Conservation (phyloP, 2,329 filamentous ascomycete species). For the Elsinoe arachidis region DNA sequence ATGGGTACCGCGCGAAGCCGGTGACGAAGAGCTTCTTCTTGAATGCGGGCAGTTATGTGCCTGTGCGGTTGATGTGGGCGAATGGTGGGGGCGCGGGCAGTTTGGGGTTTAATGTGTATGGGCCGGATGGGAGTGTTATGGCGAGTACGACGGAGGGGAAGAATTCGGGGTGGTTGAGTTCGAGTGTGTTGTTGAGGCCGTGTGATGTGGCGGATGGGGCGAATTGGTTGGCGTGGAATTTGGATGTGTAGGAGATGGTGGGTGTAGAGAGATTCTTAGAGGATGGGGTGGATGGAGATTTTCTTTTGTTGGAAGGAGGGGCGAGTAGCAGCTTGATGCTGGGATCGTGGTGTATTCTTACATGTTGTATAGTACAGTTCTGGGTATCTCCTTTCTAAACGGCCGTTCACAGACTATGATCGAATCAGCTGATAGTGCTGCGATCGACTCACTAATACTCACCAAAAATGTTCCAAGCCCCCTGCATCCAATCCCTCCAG, state of each 20-base stretch:
- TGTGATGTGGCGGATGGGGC: neutral
- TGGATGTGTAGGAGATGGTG: neutral
- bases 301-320: too few species aligned
- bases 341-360: neutral
- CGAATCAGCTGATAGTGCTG: too few species aligned
- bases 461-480: too few species aligned
- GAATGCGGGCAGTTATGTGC: neutral
- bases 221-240: neutral
- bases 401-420: neutral
- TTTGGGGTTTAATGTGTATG: constrained; percentile 13
- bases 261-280: neutral
- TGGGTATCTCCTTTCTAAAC: neutral
- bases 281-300: too few species aligned
- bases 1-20: neutral
- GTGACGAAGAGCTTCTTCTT: neutral
- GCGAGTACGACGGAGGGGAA: neutral
- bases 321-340: too few species aligned
- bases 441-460: too few species aligned
- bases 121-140: constrained; percentile 11
- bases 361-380: neutral
- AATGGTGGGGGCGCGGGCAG: constrained; percentile 7
- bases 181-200: neutral
- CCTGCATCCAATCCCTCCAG: too few species aligned
- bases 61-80: neutral
- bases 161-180: neutral